These are phyloP conservation scores for Coemansia sp. DNA, from an alignment of 192 early-diverging fungal species.

Conservation along the genomic window DNA sequence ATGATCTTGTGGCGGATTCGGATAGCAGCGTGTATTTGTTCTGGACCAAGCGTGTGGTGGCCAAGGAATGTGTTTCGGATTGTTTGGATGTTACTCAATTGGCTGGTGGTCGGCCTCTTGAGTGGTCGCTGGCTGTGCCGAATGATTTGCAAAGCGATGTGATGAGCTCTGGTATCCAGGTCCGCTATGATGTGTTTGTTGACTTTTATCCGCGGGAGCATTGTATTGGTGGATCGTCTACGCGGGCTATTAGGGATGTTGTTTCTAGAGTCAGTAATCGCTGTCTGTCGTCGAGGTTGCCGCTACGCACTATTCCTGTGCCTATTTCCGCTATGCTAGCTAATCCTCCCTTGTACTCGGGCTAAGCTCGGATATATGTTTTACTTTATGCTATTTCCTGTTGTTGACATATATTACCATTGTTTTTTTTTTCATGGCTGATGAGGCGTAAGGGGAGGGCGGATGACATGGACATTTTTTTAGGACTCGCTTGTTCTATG, in stretches of 20 bases:
- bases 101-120: neutral
- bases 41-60: slow-evolving; percentile 28
- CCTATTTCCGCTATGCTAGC: neutral
- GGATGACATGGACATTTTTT: too few species aligned
- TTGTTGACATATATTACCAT: neutral
- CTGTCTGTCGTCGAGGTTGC: slow-evolving; percentile 4
- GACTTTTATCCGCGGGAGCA: slow-evolving; percentile 18
- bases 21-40: slow-evolving; percentile 23
- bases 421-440: too few species aligned
- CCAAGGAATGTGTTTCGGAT: neutral
- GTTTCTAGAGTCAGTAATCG: neutral
- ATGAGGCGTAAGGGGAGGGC: too few species aligned
- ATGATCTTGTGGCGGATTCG: slow-evolving; percentile 14
- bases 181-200: slow-evolving; percentile 17
- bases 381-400: neutral
- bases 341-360: slow-evolving; percentile 7
- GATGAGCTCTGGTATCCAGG: slow-evolving; percentile 12
- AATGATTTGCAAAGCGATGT: slow-evolving; percentile 4
- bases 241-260: neutral
- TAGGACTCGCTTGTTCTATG: too few species aligned
- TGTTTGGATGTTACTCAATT: neutral
- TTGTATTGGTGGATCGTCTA: neutral
- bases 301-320: neutral
- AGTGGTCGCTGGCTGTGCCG: slow-evolving; percentile 14
- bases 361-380: neutral